Evolutionary conservation across 2,329 filamentous ascomycete genomes (phyloP).

Genomic region (Pezicula carpinea): DNA sequence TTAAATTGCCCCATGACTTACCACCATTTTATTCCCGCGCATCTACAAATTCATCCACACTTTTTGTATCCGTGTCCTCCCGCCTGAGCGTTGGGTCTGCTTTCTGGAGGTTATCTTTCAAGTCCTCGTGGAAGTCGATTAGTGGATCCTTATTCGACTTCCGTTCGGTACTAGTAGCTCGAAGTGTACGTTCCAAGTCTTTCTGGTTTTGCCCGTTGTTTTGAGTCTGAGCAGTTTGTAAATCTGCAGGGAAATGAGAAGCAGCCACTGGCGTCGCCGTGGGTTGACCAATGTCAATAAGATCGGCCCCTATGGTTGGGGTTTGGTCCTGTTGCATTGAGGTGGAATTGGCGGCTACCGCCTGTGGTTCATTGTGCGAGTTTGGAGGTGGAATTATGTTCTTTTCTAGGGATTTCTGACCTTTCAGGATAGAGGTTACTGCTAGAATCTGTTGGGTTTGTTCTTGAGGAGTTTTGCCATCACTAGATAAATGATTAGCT

Average conservation of each 20-base stretch:
- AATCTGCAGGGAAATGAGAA: constrained; percentile 17
- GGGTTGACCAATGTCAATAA: constrained; percentile 55
- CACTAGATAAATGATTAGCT: constrained; percentile 36
- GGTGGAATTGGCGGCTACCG: constrained; percentile 1
- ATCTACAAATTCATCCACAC: constrained; percentile 30
- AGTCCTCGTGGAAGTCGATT: constrained; percentile 51
- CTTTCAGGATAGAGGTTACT: constrained; percentile 79
- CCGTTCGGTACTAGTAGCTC: constrained; percentile 16
- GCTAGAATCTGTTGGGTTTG: constrained; percentile 78
- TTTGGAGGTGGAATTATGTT: constrained; percentile 50
- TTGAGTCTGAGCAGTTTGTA: constrained; percentile 19
- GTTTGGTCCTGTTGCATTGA: constrained; percentile 5
- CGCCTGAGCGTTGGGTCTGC: constrained; percentile 12
- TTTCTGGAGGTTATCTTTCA: constrained; percentile 44
- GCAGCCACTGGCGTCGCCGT: constrained; percentile 8
- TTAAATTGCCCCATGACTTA: background rate
- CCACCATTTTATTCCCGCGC: constrained; percentile 20
- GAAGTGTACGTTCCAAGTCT: constrained; percentile 23
- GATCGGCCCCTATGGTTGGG: constrained; percentile 29
- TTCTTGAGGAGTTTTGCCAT: constrained; percentile 60
- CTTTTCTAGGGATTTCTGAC: constrained; percentile 57
- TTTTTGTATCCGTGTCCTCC: constrained; percentile 25
- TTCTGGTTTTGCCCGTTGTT: constrained; percentile 22
- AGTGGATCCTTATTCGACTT: constrained; percentile 11
- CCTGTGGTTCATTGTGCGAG: constrained; percentile 18